phyloP scores from a whole-genome alignment of 2,329 filamentous ascomycete species.

The Zasmidium cellare region DNA sequence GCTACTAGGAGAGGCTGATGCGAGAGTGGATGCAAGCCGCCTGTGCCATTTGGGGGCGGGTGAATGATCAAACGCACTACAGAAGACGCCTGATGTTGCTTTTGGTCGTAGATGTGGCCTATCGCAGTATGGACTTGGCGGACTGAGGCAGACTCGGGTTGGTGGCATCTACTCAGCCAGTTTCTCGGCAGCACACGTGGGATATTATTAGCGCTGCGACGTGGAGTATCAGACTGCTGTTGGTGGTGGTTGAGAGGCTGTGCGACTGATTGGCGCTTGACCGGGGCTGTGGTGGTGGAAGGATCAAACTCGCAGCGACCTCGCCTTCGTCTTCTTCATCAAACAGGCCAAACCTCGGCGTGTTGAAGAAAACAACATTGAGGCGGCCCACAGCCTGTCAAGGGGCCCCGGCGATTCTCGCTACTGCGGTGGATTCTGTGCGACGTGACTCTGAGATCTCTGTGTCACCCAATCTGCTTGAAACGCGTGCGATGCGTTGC shows the following conservation, averaged over 20 bases:
- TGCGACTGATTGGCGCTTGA: not conserved
- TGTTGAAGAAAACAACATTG: not conserved
- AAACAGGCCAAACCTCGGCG: not conserved
- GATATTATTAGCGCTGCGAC: not conserved
- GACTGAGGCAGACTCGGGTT: not conserved
- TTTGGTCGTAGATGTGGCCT: not conserved
- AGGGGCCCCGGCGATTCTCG: not conserved
- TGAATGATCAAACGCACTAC: not conserved
- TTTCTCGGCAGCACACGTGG: not conserved
- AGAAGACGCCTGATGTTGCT: not conserved
- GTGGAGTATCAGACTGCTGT: not conserved
- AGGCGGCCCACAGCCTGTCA: not conserved
- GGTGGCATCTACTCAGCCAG: not conserved
- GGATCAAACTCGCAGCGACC: not conserved
- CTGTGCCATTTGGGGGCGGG: not conserved
- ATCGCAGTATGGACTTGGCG: not conserved
- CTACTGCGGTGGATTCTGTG: not conserved
- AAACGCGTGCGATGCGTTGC: not conserved
- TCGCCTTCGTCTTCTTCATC: not conserved
- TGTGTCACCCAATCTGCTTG: not conserved
- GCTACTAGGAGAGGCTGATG: not conserved
- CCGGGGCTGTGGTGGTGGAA: not conserved
- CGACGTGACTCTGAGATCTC: not conserved
- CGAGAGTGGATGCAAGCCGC: not conserved
- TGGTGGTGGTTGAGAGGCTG: not conserved